A percentile compares a stretch with the other conserved stretches of the same genome.
Evolutionary conservation across 73 alveolate genomes (phyloP).

Genomic region (Paramecium tetraurelia): DNA sequence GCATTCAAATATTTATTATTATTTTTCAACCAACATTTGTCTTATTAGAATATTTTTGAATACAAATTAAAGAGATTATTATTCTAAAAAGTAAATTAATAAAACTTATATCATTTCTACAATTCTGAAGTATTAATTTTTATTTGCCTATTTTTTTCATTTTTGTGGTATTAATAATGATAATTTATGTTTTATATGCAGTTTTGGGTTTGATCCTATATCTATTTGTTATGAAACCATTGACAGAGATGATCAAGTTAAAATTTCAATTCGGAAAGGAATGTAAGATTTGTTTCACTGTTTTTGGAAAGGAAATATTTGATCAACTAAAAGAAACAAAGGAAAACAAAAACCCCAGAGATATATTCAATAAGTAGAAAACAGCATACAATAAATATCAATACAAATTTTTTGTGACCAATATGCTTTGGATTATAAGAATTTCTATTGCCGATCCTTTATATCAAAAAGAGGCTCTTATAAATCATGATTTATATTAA

Average conservation of each 20-base stretch:
- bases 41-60: background rate
- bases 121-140: background rate
- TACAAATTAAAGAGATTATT: background rate
- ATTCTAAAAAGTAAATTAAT: too few relatives aligned
- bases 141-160: background rate
- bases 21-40: too few relatives aligned
- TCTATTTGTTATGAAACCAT: background rate
- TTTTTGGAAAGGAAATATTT: background rate
- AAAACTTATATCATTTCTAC: background rate
- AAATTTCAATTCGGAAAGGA: background rate
- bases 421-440: background rate
- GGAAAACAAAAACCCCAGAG: background rate
- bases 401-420: background rate
- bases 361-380: background rate
- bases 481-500: background rate
- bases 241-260: background rate
- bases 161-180: background rate
- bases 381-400: background rate
- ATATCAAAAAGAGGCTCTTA: background rate
- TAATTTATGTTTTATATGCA: background rate
- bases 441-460: background rate
- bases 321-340: background rate
- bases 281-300: background rate
- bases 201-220: background rate
- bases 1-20: too few relatives aligned